phyloP scores from a whole-genome alignment of 1,139 yeast genomes.

The Geotrichum cucujoidarum region DNA sequence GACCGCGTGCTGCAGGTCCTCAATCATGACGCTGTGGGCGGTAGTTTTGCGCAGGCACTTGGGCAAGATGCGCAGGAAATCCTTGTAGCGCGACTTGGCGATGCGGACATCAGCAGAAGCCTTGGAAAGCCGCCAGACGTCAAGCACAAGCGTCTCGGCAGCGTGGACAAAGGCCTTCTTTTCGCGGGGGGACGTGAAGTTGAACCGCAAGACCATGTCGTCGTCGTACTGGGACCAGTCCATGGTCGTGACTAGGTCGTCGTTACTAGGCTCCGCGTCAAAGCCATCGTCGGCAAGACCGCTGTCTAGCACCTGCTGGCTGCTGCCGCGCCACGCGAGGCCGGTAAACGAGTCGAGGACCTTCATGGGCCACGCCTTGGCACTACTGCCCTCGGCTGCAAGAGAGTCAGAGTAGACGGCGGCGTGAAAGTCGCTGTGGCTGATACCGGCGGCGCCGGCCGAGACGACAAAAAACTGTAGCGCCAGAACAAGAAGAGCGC shows the following conservation, averaged over 20 bases:
- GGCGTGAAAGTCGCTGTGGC: neutral
- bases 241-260: slow-evolving; percentile 6
- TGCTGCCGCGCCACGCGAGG: slow-evolving; percentile 2
- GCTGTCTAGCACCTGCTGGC: slow-evolving; percentile 13
- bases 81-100: slow-evolving; percentile 26
- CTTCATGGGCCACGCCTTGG: slow-evolving; percentile 8
- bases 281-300: slow-evolving; percentile 5
- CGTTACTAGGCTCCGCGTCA: neutral
- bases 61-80: slow-evolving; percentile 32
- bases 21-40: slow-evolving; percentile 27
- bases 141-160: slow-evolving; percentile 33
- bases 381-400: slow-evolving; percentile 14
- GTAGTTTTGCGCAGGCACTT: slow-evolving; percentile 26
- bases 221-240: slow-evolving; percentile 43
- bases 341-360: slow-evolving; percentile 6
- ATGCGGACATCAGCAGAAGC: slow-evolving; percentile 33
- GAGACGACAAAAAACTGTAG: no score
- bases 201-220: slow-evolving; percentile 50
- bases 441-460: slow-evolving; percentile 1
- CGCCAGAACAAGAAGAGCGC: slow-evolving; percentile 17
- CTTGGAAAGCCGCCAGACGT: slow-evolving; percentile 37
- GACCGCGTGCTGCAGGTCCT: slow-evolving; percentile 34
- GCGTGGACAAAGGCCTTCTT: slow-evolving; percentile 28
- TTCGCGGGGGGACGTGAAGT: slow-evolving; percentile 29
- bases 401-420: slow-evolving; percentile 10